A percentile compares a stretch with the other conserved stretches of the same genome.
Evolutionary conservation across 1,139 yeast genomes (phyloP).

Genomic region (Saccharomyces uvarum): DNA sequence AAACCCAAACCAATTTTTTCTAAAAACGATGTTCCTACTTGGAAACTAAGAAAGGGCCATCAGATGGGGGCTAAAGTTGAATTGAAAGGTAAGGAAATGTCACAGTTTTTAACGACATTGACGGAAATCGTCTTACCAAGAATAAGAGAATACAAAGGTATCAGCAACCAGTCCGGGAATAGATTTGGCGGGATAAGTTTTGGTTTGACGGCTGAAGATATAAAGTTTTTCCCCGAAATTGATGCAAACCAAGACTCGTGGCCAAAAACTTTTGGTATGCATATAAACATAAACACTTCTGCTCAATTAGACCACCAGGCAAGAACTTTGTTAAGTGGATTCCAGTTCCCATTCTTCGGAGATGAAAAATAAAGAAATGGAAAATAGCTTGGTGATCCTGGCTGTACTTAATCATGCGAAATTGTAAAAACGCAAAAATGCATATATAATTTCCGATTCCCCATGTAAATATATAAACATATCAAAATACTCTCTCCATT

Average conservation of each 20-base stretch:
- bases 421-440: conserved; percentile 40
- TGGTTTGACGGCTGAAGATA: conserved; percentile 73
- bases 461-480: conserved; percentile 9
- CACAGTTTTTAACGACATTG: conserved; percentile 77
- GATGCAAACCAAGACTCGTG: conserved; percentile 86
- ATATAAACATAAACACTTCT: conserved; percentile 75
- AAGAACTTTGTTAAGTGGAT: conserved; percentile 72
- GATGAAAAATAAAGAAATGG: background rate
- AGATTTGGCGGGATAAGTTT: conserved; percentile 77
- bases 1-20: conserved; percentile 71
- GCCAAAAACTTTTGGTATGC: conserved; percentile 82
- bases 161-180: conserved; percentile 74
- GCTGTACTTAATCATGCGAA: conserved; percentile 1
- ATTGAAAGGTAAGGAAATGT: conserved; percentile 72
- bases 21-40: conserved; percentile 71
- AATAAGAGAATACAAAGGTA: conserved; percentile 79
- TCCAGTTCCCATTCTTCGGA: conserved; percentile 64
- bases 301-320: conserved; percentile 92
- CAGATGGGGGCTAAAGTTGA: conserved; percentile 87
- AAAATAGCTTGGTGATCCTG: background rate
- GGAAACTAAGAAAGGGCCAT: conserved; percentile 84
- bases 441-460: conserved; percentile 12
- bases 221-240: conserved; percentile 83
- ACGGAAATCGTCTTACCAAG: conserved; percentile 91
- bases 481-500: background rate